Evolutionary conservation across 2,329 filamentous ascomycete species (phyloP), one percentile per base, ranked within the genome.

Genomic region (Didymellaceae sp.): DNA sequence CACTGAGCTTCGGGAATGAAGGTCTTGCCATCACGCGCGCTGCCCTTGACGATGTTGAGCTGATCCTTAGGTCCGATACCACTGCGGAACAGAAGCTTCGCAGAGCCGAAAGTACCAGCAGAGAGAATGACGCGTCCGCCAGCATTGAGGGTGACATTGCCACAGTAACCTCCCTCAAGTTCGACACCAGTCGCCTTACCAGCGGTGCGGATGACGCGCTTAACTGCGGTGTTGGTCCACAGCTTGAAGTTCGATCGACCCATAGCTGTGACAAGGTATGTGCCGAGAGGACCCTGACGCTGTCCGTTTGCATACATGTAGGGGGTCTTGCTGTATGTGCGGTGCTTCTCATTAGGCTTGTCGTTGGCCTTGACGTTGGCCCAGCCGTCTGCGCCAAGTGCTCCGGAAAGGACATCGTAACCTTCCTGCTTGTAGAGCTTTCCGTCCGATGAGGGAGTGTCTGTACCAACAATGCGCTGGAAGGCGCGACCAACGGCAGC

Each of bases 281-380:
- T 89, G 7, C 84, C 84, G 67, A 90, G 77, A 10, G 88, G 87
- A 1, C 88, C 88, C 34, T 84, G 84, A 52, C 88, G 79, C 69
- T 88, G 84, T 42, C 86, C 86, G 35, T 85, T 74, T 5, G 77
- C 75, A 66, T 85, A 88, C 84, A 89, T 88, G 75, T 84, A 89
- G 20, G 84, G 80, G 18, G 84, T 83, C 70, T 84, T 82, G 33
- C 81, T 80, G 71, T 79, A 90, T 0, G 82, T 85, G 58, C 78
- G 77, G 73, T 88, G 85, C 80, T 90, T 90, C 67, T 80, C 68
- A 48, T 81, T 77, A 0, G 86, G 85, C 35, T 80, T 74, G 11
- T 75, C 62, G 61, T 88, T 87, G 17, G 85, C 82, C 10, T 80
- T 79, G 18, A 89, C 80, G 38, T 81, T 78, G 39, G 75, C 79